Base-by-base conservation (phyloP, 306 rosid genomes). In the Vigna nakashimae region DNA sequence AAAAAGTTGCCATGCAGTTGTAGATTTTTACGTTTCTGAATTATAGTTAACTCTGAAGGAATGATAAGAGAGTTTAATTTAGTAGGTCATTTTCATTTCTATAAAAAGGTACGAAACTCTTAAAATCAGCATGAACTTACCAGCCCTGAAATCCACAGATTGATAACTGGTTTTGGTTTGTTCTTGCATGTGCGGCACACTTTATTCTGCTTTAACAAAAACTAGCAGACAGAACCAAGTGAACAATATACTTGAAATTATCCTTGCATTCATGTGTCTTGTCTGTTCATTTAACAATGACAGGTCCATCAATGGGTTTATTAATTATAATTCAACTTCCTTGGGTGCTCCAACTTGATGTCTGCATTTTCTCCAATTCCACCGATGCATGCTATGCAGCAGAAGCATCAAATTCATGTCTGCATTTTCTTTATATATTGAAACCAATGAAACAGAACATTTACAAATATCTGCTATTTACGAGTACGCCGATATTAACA, bases 231-330 rank as follows among this genome's bases (percentile, higher is more conserved):
- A 56, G 52, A 73, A 24, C 67, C 77, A 73, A 22, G 24, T 40
- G 67, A 73, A 56, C 40, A 38, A 4, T 36, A 17, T 34, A 71
- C 28, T 52, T 32, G 4, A 57, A 58, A 72, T 1, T 56, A 45
- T 56, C 56, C 68, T 28, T 26, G 22, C 38, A 42, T 57, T 7
- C 66, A 2, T 38, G 9, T 16, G 32, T 17, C 70, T 48, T 75
- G 71, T 63, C 71, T 36, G 2, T 75, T 60, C 38, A 62, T 59
- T 74, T 40, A 62, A 62, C 50, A 74, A 74, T 46, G 79, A 74
- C 60, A 64, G 50, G 58, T 60, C 22, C 60, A 30, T 28, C 36
- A 7, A 48, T 28, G 59, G 10, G 69, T 36, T 36, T 36, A 8
- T 3, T 42, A 42, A 60, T 45, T 45, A 3, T 28, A 75, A 34